Evolutionary conservation across 306 rosid species (phyloP), one percentile per base, ranked within the genome.

Genomic region (Mucuna pruriens): DNA sequence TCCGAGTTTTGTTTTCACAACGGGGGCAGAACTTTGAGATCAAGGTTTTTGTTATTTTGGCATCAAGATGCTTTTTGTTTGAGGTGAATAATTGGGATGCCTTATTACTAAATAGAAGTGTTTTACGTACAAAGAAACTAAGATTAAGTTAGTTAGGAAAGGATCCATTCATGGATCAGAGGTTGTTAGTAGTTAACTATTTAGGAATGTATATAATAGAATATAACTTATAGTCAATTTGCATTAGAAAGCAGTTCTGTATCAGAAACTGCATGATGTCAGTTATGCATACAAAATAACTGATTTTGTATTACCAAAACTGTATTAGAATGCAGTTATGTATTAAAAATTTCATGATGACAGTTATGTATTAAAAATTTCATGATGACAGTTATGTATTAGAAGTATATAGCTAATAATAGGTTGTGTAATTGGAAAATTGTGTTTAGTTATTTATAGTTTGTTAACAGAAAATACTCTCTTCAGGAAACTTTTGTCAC

Each of bases 1-100:
- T 90, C 94, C 94, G 0, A 91, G 89, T 81, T 92, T 90, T 77
- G 46, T 90, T 61, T 87, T 87, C 64, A 83, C 83, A 65, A 62
- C 87, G 0, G 88, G 79, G 81, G 88, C 82, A 33, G 90, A 83
- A 86, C 81, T 80, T 83, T 88, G 77, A 88, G 66, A 23, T 22
- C 17, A 65, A 19, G 15, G 4, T 29, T 40, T 65, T 82, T 74
- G 23, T 62, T 16, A 61, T 29, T 16, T 62, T 62, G 40, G 6
- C 3, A 49, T 51, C 26, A 46, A 57, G 11, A 64, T 79, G 20
- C 5, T 65, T 22, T 65, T 31, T 49, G n/a, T 51, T 7, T 29
- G 42, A 15, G 58, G n/a, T 55, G 62, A 55, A 10, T 54, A 1
- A 22, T 57, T 23, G 33, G 0, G 33, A 57, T 60, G 9, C n/a